Percentiles rank a stretch among this genome's conserved stretches.
These are phyloP conservation scores for Neolecta irregularis DNA, from an alignment of 1,139 yeast genomes.

Conservation along the genomic window DNA sequence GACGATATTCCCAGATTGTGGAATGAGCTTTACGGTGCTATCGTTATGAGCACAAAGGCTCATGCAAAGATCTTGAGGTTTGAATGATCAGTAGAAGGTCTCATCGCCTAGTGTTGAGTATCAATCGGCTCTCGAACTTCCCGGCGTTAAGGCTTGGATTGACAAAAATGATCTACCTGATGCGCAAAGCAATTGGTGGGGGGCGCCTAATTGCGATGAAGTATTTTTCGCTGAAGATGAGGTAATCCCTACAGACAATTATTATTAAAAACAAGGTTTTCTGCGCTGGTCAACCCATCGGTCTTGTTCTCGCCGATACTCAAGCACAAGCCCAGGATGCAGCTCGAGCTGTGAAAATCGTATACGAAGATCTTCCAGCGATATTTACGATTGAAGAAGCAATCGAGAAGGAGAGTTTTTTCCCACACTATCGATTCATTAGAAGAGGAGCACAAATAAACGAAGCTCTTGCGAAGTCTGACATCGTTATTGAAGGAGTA, in stretches of 20 bases:
- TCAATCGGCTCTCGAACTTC: constrained; percentile 26
- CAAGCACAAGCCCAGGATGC: constrained; percentile 31
- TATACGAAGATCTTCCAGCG: constrained; percentile 28
- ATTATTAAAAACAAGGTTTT: no score
- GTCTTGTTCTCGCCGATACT: constrained; percentile 28
- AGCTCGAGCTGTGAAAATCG: constrained; percentile 30
- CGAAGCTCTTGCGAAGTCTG: constrained; percentile 25
- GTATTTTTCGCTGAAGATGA: constrained; percentile 30
- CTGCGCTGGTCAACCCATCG: constrained; percentile 32
- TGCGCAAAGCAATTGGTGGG: constrained; percentile 28
- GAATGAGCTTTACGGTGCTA: constrained; percentile 30
- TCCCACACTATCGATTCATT: constrained; percentile 22
- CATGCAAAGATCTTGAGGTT: constrained; percentile 29
- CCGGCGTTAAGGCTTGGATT: constrained; percentile 30
- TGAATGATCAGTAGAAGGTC: no score
- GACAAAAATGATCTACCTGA: constrained; percentile 28
- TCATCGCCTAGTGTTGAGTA: constrained; percentile 29
- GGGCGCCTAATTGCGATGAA: constrained; percentile 29
- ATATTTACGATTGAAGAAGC: constrained; percentile 32
- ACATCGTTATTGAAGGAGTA: constrained; percentile 26
- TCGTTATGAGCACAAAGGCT: constrained; percentile 30
- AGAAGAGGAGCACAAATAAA: constrained; percentile 29
- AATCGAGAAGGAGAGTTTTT: constrained; percentile 26
- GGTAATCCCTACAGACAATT: no score
- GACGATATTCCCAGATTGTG: constrained; percentile 31